Percentiles rank a stretch among this genome's conserved stretches.
phyloP scores from a whole-genome alignment of 257 asterid species.

The Solanum chilense region DNA sequence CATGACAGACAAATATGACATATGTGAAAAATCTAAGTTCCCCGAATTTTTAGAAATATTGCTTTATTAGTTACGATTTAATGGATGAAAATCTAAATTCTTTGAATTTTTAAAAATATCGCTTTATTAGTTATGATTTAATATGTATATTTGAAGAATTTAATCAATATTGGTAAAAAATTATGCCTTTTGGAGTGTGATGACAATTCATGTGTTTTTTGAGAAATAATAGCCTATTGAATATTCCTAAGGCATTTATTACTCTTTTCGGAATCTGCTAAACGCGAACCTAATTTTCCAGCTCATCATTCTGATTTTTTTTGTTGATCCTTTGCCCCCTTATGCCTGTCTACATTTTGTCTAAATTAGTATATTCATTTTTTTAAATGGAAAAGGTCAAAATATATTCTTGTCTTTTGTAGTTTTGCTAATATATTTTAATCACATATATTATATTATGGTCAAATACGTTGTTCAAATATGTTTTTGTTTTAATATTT shows the following conservation, averaged over 20 bases:
- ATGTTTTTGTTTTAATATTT: background rate
- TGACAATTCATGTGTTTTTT: background rate
- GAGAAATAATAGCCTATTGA: background rate
- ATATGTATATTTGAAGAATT: too few relatives aligned
- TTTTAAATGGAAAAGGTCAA: background rate
- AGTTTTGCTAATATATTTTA: background rate
- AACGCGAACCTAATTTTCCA: background rate
- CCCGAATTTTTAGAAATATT: fast-evolving
- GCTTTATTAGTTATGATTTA: too few relatives aligned
- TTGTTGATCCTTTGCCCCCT: background rate
- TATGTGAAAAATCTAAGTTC: too few relatives aligned
- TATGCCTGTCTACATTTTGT: background rate
- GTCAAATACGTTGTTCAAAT: background rate
- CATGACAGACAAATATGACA: background rate
- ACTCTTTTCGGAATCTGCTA: background rate
- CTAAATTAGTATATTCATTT: background rate
- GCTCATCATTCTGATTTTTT: background rate
- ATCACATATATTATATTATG: background rate
- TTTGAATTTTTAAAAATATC: too few relatives aligned
- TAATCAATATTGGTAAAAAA: too few relatives aligned
- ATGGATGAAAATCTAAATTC: too few relatives aligned
- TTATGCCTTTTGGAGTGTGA: background rate
- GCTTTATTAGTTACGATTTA: too few relatives aligned
- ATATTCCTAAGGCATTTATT: background rate
- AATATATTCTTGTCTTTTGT: background rate